Percentiles rank a stretch among this genome's conserved stretches.
Evolutionary conservation across 768 basidiomycete species (phyloP).

Genomic region (Leccinum rimulosum): DNA sequence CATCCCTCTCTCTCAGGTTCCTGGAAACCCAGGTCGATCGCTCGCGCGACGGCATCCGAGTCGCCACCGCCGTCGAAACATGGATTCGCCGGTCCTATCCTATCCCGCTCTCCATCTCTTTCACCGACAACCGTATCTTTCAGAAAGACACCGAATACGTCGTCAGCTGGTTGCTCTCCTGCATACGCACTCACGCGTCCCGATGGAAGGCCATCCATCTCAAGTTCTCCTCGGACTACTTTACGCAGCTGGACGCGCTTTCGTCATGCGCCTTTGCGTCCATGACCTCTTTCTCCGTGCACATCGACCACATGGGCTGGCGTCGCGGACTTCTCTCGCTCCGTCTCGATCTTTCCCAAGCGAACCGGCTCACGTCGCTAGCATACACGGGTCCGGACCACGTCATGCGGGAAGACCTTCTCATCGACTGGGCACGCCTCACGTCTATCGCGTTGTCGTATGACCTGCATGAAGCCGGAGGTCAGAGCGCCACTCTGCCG

Average conservation of each 20-base stretch:
- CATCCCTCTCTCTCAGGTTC: constrained; percentile 22
- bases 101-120: constrained; percentile 22
- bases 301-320: constrained; percentile 30
- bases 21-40: constrained; percentile 22
- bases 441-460: constrained; percentile 26
- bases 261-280: constrained; percentile 23
- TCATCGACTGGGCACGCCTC: constrained; percentile 23
- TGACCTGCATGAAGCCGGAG: constrained; percentile 24
- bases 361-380: constrained; percentile 18
- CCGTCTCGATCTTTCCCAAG: constrained; percentile 18
- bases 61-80: constrained; percentile 18
- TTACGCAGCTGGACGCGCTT: constrained; percentile 13
- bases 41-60: constrained; percentile 14
- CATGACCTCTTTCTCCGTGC: constrained; percentile 22
- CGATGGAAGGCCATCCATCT: constrained; percentile 28
- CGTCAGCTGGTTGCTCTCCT: constrained; percentile 18
- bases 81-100: constrained; percentile 25
- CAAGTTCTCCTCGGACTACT: constrained; percentile 29
- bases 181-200: constrained; percentile 16
- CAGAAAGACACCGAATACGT: constrained; percentile 24
- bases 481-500: constrained; percentile 19
- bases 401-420: constrained; percentile 20
- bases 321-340: constrained; percentile 20
- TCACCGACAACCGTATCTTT: constrained; percentile 27
- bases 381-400: constrained; percentile 27